phyloP scores from a whole-genome alignment of 768 basidiomycete species.

The Rhizopogon vesiculosus region DNA sequence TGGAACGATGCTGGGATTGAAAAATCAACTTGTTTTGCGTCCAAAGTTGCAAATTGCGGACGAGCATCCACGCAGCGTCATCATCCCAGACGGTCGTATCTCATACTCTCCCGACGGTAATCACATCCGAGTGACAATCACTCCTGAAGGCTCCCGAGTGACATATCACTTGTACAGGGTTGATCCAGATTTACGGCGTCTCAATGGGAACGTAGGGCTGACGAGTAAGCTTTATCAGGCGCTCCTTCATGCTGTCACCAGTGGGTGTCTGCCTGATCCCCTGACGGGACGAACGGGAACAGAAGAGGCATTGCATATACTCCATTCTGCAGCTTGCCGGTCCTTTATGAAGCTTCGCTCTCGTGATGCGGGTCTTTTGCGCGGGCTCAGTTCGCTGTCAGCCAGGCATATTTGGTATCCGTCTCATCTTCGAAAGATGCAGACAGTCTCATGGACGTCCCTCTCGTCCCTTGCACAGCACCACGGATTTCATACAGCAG shows the following conservation, averaged over 20 bases:
- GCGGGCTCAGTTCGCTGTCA: conserved; percentile 27
- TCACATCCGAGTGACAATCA: conserved; percentile 13
- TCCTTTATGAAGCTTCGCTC: conserved; percentile 35
- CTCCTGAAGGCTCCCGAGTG: background rate
- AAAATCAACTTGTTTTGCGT: conserved; percentile 36
- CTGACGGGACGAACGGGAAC: conserved; percentile 39
- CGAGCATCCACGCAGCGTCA: conserved; percentile 19
- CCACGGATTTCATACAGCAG: conserved; percentile 18
- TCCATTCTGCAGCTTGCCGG: conserved; percentile 31
- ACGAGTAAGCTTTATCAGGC: conserved; percentile 29
- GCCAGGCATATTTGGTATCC: conserved; percentile 37
- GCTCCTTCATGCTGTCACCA: conserved; percentile 43
- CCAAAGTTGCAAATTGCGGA: conserved; percentile 8
- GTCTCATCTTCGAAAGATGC: conserved; percentile 31
- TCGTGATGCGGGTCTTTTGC: conserved; percentile 28
- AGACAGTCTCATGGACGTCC: conserved; percentile 29
- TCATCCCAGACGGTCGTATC: conserved; percentile 35
- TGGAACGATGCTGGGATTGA: conserved; percentile 42
- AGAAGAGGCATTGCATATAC: conserved; percentile 36
- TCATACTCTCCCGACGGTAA: conserved; percentile 6
- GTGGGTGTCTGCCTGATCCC: conserved; percentile 36
- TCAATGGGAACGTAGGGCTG: conserved; percentile 23
- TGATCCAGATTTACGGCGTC: conserved; percentile 25
- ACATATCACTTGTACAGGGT: conserved; percentile 26
- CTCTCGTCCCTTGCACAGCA: conserved; percentile 26